Conservation (phyloP, 1,284 basidiomycete genomes). For the Apiotrichum mycotoxinovorans region DNA sequence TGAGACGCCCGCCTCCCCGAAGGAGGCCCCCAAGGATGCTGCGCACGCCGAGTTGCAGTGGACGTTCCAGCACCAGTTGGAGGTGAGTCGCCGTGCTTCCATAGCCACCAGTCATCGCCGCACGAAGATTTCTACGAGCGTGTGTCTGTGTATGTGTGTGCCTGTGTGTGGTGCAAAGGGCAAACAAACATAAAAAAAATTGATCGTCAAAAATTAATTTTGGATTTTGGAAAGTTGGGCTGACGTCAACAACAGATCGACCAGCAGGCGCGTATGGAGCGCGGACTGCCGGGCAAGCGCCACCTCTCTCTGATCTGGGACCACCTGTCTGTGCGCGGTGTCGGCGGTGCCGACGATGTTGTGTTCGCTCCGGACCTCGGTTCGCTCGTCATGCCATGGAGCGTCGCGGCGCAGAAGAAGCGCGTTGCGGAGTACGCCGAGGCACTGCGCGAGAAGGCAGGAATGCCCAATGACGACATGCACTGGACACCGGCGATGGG, state of each 20-base stretch:
- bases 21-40: no score
- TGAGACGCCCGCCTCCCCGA: no score
- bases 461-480: not conserved
- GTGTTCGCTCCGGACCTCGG: conserved; percentile 38
- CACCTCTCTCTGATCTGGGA: conserved; percentile 33
- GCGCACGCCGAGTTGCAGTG: no score
- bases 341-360: conserved; percentile 40
- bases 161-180: no score
- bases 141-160: no score
- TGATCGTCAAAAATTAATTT: no score
- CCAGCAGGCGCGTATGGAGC: conserved; percentile 8
- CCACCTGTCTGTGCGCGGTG: conserved; percentile 36
- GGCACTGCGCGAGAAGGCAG: conserved; percentile 13
- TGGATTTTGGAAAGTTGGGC: no score
- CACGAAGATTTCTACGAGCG: no score
- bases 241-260: conserved; percentile 7
- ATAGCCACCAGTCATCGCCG: no score
- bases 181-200: no score
- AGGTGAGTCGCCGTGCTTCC: no score
- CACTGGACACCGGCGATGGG: not conserved
- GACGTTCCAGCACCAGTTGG: no score
- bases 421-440: conserved; percentile 23
- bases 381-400: conserved; percentile 36
- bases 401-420: conserved; percentile 33
- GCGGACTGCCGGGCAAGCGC: conserved; percentile 9